Evolutionary conservation across 1,284 basidiomycete species (phyloP).

Genomic region (Ceratobasidium theobromae): DNA sequence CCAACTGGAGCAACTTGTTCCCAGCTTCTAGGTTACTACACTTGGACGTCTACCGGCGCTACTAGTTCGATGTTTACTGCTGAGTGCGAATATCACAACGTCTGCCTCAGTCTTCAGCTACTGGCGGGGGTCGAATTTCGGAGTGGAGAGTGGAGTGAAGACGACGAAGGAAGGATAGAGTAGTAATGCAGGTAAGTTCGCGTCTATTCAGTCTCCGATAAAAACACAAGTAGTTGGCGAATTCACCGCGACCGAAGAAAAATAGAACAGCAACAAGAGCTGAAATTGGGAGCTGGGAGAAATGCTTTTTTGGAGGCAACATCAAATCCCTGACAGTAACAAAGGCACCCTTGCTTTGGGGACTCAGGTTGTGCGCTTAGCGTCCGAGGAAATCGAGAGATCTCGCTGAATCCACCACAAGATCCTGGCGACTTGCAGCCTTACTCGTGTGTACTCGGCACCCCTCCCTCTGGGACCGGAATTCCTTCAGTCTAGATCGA

Average conservation of each 20-base stretch:
- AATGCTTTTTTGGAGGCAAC: not conserved
- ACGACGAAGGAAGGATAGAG: constrained; percentile 22
- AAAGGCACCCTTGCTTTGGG: constrained; percentile 31
- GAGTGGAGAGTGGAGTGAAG: constrained; percentile 29
- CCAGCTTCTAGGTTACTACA: constrained; percentile 5
- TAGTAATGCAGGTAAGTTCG: constrained; percentile 22
- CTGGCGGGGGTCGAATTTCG: constrained; percentile 32
- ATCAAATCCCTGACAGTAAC: constrained; percentile 26
- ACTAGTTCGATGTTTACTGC: not conserved
- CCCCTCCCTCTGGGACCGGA: not conserved
- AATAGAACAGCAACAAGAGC: not conserved
- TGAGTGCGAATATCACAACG: constrained; percentile 27
- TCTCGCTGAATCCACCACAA: constrained; percentile 4
- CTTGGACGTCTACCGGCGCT: not conserved
- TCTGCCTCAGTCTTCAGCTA: constrained; percentile 18
- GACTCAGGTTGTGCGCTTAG: constrained; percentile 22
- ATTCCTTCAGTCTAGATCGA: constrained; percentile 6
- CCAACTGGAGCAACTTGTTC: constrained; percentile 1
- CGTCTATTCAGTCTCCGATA: constrained; percentile 23
- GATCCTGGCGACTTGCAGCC: constrained; percentile 22
- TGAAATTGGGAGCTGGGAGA: constrained; percentile 26
- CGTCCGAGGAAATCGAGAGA: constrained; percentile 20
- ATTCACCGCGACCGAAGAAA: not conserved
- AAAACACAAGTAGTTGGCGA: not conserved
- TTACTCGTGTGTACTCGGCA: not conserved